Evolutionary conservation across 768 basidiomycete genomes (phyloP).

Genomic region (Suillus spraguei): DNA sequence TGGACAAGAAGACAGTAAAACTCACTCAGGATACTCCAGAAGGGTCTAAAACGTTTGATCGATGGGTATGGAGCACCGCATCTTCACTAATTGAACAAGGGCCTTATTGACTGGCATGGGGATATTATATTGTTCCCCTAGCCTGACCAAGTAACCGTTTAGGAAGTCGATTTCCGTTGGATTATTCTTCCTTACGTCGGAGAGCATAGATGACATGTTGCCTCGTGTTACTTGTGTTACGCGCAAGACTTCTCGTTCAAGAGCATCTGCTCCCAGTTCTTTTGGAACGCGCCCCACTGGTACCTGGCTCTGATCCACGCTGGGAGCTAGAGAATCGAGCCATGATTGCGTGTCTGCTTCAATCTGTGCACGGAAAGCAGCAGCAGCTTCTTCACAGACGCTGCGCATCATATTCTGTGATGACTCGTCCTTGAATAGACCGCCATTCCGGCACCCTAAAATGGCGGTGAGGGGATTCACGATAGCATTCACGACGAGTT

Average conservation of each 20-base stretch:
- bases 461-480: conserved; percentile 89
- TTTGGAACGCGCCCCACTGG: conserved; percentile 45
- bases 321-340: conserved; percentile 26
- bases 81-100: conserved; percentile 60
- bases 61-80: conserved; percentile 57
- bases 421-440: conserved; percentile 51
- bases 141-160: conserved; percentile 75
- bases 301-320: conserved; percentile 26
- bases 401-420: conserved; percentile 47
- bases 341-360: conserved; percentile 39
- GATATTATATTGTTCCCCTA: conserved; percentile 61
- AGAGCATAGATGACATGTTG: conserved; percentile 83
- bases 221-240: conserved; percentile 58
- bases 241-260: conserved; percentile 59
- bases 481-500: conserved; percentile 78
- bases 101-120: conserved; percentile 57
- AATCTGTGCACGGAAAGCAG: conserved; percentile 56
- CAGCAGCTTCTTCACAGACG: conserved; percentile 74
- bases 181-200: conserved; percentile 63
- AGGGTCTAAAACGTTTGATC: conserved; percentile 40
- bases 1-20: neutral
- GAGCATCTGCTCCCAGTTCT: conserved; percentile 43
- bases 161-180: conserved; percentile 80
- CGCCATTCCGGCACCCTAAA: conserved; percentile 79
- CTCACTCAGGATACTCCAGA: neutral